Base-by-base conservation (phyloP, 768 basidiomycete genomes). In the Omphalotus guepiniiformis region DNA sequence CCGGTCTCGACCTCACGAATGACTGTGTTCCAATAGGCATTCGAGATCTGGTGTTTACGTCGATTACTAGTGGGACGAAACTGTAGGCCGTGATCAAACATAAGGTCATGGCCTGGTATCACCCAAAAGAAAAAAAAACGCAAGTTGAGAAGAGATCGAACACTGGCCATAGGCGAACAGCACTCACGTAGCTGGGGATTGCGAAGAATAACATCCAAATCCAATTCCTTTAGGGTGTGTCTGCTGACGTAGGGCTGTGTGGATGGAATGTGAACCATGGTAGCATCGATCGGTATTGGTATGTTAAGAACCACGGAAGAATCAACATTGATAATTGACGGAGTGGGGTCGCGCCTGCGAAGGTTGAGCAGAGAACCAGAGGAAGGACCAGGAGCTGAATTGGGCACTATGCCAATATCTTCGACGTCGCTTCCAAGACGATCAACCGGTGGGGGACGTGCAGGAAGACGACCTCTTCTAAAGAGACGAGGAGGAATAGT, bases 141-240 rank as follows among this genome's bases (percentile, higher is more conserved):
- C 47, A 49, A 53, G 46, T 26, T 3, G n/a, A 12, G n/a, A 51
- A 48, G 52, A 53, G 52, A 41, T n/a, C n/a, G n/a, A n/a, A n/a
- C n/a, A n/a, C 44, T 38, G 57, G 43, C 49, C 39, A 40, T 30
- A 32, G 6, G 42, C 23, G 45, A 45, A 48, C 30, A 51, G 50
- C 18, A 85, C 84, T 70, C 68, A 90, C 93, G 87, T 50, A 95
- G 83, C 61, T 93, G 91, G 19, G 91, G 89, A 63, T 93, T 93
- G 39, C 88, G 80, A 48, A 95, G 74, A 56, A 95, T 93, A 44
- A 85, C 80, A 49, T 85, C 79, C 16, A 95, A 71, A 62, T 96
- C 92, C 42, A 96, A 73, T 60, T 93, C 89, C 58, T 81, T 83
- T 55, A 96, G 73, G 1, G 90, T 91, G 36, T 82, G 79, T 30